These are phyloP conservation scores for Fraxinus xanthoxyloides DNA, from an alignment of 305 asterid species.

Conservation along the genomic window DNA sequence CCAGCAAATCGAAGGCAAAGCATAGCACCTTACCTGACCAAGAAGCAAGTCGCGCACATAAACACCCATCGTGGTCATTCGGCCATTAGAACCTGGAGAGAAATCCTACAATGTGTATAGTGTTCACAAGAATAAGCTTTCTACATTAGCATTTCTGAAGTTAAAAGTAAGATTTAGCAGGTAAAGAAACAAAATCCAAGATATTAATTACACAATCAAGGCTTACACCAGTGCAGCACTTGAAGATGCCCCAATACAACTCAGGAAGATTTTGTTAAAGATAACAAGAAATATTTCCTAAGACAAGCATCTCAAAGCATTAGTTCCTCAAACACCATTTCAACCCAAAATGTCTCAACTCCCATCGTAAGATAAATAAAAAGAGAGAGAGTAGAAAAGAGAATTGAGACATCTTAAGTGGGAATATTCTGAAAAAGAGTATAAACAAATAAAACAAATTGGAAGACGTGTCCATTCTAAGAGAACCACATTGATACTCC, in stretches of 20 bases:
- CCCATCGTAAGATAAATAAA: background rate
- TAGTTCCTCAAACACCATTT: slow-evolving; percentile 17
- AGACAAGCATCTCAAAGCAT: slow-evolving; percentile 6
- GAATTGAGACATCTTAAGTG: background rate
- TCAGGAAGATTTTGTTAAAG: slow-evolving; percentile 1
- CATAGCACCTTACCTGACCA: slow-evolving; percentile 70
- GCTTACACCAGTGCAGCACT: slow-evolving; percentile 11
- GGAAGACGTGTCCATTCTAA: background rate
- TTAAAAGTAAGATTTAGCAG: slow-evolving; percentile 5
- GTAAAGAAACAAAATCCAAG: slow-evolving; percentile 10
- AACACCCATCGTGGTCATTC: slow-evolving; percentile 92
- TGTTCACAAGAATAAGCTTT: slow-evolving; percentile 10
- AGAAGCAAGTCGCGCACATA: slow-evolving; percentile 91
- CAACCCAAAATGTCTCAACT: background rate
- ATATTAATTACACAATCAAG: slow-evolving; percentile 12
- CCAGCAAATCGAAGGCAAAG: background rate
- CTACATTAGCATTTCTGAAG: slow-evolving; percentile 1
- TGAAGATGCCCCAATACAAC: slow-evolving; percentile 17
- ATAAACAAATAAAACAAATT: background rate
- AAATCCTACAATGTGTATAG: slow-evolving; percentile 59
- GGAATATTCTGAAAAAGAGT: background rate
- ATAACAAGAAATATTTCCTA: slow-evolving; percentile 1
- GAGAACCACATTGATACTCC: background rate
- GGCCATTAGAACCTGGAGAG: slow-evolving; percentile 87
- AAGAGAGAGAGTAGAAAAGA: background rate